Conservation (phyloP, 345 rosid species). For the Camelina laxa region DNA sequence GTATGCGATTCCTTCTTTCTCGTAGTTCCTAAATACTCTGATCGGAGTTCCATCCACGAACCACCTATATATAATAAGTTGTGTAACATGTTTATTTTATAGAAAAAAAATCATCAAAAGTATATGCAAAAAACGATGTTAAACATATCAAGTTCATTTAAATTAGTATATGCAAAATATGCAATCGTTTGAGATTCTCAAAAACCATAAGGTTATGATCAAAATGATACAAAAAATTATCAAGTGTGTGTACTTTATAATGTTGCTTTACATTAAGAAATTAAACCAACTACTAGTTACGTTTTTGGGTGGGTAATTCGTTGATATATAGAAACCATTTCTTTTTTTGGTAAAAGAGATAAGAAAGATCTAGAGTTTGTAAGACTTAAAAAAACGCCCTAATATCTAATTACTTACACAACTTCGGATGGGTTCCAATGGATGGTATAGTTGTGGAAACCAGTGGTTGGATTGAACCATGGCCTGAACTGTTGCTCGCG, state of each 20-base stretch:
- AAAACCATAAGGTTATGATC: too few relatives aligned
- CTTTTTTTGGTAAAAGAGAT: too few relatives aligned
- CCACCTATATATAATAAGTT: conserved; percentile 55
- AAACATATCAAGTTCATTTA: not conserved
- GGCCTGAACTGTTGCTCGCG: conserved; percentile 65
- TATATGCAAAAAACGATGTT: not conserved
- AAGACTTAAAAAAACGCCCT: not conserved
- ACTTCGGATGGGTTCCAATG: conserved; percentile 69
- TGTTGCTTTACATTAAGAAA: not conserved
- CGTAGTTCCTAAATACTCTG: conserved; percentile 62
- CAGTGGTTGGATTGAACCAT: conserved; percentile 67
- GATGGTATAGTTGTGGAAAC: conserved; percentile 83
- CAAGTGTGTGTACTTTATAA: not conserved
- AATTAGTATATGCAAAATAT: conserved; percentile 24
- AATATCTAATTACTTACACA: conserved; percentile 52
- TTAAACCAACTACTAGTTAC: not conserved
- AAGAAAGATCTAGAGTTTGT: not conserved
- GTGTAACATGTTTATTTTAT: not conserved
- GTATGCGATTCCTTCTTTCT: conserved; percentile 58
- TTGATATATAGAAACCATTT: not conserved
- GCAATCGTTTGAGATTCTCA: not conserved
- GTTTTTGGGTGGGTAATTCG: not conserved
- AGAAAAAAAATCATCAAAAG: not conserved
- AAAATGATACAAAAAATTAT: not conserved
- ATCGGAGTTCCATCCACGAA: conserved; percentile 63